Conservation (phyloP, 495 filamentous ascomycete species). For the Xylaria scruposa region DNA sequence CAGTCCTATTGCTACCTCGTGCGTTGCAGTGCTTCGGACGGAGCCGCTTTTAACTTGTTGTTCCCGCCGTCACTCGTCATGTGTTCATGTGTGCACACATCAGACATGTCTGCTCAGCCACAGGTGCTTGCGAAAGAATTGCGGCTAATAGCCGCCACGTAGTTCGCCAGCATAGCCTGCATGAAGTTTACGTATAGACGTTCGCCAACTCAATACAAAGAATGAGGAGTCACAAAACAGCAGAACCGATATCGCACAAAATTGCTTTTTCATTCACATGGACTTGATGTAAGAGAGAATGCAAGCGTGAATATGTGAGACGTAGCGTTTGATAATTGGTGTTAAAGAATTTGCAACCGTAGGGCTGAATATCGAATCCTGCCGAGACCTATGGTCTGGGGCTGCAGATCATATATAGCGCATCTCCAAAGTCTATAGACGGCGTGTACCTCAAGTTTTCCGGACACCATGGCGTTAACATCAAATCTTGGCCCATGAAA, state of each 20-base stretch:
- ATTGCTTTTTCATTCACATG: too few species aligned
- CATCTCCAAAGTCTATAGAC: background rate
- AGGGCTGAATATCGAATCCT: slow-evolving; percentile 23
- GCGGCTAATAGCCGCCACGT: background rate
- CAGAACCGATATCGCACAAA: background rate
- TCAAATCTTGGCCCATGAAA: background rate
- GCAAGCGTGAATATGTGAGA: background rate
- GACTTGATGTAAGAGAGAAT: background rate
- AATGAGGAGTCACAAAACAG: background rate
- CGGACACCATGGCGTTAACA: background rate
- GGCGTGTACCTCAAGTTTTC: background rate
- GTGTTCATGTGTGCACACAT: background rate
- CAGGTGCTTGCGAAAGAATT: slow-evolving; percentile 14
- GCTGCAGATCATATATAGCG: slow-evolving; percentile 17
- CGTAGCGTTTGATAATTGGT: background rate
- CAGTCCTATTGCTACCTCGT: background rate
- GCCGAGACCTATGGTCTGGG: slow-evolving; percentile 9
- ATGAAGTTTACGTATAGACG: background rate
- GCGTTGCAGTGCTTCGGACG: background rate
- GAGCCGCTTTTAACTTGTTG: background rate
- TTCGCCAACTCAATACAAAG: background rate
- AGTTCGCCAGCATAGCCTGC: background rate
- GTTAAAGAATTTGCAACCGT: background rate
- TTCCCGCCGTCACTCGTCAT: background rate
- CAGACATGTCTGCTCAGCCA: slow-evolving; percentile 13